A percentile compares a stretch with the other conserved stretches of the same genome.
These are phyloP conservation scores for Sungouiozyma ichnusensis DNA, from an alignment of 805 yeast genomes.

Conservation along the genomic window DNA sequence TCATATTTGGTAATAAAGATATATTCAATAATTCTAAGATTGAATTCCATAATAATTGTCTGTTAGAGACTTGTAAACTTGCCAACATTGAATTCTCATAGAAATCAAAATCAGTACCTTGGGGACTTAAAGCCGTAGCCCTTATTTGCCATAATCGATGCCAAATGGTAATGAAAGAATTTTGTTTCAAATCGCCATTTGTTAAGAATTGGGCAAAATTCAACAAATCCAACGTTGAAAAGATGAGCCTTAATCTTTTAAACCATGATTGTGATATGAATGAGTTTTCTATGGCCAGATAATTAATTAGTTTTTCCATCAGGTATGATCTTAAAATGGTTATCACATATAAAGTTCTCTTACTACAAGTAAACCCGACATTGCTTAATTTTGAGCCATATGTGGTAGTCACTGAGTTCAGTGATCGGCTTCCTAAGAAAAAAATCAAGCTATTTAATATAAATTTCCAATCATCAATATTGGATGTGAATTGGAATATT, in stretches of 20 bases:
- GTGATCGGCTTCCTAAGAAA: conserved; percentile 9
- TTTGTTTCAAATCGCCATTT: background rate
- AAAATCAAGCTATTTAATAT: conserved; percentile 15
- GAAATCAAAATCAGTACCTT: conserved; percentile 3
- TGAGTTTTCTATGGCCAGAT: conserved; percentile 2
- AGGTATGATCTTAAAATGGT: conserved; percentile 11
- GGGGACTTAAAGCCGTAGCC: background rate
- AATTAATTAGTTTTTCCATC: conserved; percentile 8
- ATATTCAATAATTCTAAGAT: conserved; percentile 19
- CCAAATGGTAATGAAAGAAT: conserved; percentile 10
- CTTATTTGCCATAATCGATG: conserved; percentile 12
- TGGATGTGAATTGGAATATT: conserved; percentile 2
- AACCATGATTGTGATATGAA: background rate
- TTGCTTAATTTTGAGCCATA: conserved; percentile 13
- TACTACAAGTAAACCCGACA: conserved; percentile 7
- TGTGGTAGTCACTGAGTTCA: conserved; percentile 2
- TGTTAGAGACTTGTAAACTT: conserved; percentile 18
- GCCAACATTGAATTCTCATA: conserved; percentile 14
- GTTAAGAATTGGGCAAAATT: conserved; percentile 4
- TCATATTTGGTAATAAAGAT: conserved; percentile 10
- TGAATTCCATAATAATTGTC: conserved; percentile 26
- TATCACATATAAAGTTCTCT: conserved; percentile 9
- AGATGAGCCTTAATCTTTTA: conserved; percentile 1
- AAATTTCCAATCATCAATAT: conserved; percentile 14
- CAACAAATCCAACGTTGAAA: conserved; percentile 4